phyloP scores from a whole-genome alignment of 2,329 filamentous ascomycete species.

The Pseudogymnoascus sp. region DNA sequence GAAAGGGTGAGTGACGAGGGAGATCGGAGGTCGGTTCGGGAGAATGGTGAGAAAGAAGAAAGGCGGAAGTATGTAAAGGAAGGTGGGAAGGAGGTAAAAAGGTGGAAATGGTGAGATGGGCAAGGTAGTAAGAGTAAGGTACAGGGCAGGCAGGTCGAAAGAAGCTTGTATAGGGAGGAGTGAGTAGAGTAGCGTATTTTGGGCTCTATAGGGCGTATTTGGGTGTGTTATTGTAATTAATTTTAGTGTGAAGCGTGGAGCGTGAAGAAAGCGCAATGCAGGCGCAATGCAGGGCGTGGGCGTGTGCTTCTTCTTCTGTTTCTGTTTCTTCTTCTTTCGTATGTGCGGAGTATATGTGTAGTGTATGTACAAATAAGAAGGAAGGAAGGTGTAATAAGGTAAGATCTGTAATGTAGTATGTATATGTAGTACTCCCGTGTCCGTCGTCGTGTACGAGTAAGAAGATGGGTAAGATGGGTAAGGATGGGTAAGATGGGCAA shows the following conservation, averaged over 20 bases:
- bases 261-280: background rate
- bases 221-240: background rate
- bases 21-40: background rate
- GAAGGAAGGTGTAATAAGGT: background rate
- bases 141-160: background rate
- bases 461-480: background rate
- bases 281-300: too few relatives aligned
- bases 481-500: too few relatives aligned
- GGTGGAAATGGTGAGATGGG: background rate
- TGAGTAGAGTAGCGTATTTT: background rate
- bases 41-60: background rate
- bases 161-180: background rate
- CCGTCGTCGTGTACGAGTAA: background rate
- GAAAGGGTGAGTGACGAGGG: background rate
- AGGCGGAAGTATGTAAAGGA: background rate
- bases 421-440: background rate
- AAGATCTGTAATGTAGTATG: background rate
- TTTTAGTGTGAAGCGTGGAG: background rate
- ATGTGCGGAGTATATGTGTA: background rate
- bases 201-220: background rate
- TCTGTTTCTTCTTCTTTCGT: background rate
- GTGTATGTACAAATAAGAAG: background rate
- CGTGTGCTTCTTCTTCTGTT: background rate
- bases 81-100: background rate
- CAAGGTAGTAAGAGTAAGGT: too few relatives aligned